Evolutionary conservation across 768 basidiomycete genomes (phyloP).

Genomic region (Boletus tomentosulus): DNA sequence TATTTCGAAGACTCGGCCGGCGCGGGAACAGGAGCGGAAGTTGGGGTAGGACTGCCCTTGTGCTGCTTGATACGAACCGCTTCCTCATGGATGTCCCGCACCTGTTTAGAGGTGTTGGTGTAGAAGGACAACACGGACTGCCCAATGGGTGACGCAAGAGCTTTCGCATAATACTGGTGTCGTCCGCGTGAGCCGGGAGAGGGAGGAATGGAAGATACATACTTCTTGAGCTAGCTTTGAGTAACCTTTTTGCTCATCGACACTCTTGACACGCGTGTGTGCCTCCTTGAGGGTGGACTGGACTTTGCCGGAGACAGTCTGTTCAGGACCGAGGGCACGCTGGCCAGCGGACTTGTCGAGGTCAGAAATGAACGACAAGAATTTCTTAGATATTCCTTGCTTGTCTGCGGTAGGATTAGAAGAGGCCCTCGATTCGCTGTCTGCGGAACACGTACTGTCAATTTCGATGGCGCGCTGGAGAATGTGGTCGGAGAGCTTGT

Average conservation of each 20-base stretch:
- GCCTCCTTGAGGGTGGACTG: conserved; percentile 61
- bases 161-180: conserved; percentile 72
- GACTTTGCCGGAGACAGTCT: conserved; percentile 75
- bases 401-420: conserved; percentile 41
- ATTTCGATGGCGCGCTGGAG: conserved; percentile 77
- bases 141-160: conserved; percentile 71
- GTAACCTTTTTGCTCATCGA: conserved; percentile 82
- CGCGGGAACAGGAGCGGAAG: conserved; percentile 11
- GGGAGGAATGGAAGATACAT: conserved; percentile 7
- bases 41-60: conserved; percentile 32
- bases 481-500: conserved; percentile 72
- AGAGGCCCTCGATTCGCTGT: neutral
- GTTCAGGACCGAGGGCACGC: conserved; percentile 70
- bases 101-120: conserved; percentile 84
- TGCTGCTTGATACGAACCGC: conserved; percentile 76
- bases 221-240: conserved; percentile 68
- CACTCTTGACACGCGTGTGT: conserved; percentile 60
- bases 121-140: conserved; percentile 79
- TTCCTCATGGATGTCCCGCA: conserved; percentile 90
- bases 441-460: conserved; percentile 45
- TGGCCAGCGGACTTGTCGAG: conserved; percentile 71
- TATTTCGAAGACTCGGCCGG: conserved; percentile 12
- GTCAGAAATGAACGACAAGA: conserved; percentile 72
- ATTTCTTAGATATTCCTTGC: conserved; percentile 84
- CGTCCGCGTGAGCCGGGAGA: neutral